Conservation (phyloP, 495 filamentous ascomycete genomes). For the Oidiodendron maius region DNA sequence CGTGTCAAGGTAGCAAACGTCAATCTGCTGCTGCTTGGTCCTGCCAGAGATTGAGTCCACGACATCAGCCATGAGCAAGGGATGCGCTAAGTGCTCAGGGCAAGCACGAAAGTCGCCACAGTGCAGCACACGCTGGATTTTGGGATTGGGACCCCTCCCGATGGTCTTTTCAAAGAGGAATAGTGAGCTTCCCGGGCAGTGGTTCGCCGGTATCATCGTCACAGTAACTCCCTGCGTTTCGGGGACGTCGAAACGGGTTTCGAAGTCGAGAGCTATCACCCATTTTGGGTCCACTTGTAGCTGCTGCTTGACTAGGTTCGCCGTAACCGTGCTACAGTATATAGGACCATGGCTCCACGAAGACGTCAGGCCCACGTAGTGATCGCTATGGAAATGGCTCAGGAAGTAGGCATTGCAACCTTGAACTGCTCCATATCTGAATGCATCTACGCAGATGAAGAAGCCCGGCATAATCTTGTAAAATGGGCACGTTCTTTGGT, state of each 20-base stretch:
- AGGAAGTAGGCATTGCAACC: constrained; percentile 94
- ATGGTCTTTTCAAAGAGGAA: constrained; percentile 84
- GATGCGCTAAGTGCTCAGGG: constrained; percentile 78
- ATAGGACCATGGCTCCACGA: constrained; percentile 93
- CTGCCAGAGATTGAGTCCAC: constrained; percentile 62
- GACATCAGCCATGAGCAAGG: constrained; percentile 68
- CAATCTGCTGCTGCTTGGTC: constrained; percentile 75
- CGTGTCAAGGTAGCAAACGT: constrained; percentile 94
- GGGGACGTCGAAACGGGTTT: constrained; percentile 72
- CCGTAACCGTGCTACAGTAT: constrained; percentile 91
- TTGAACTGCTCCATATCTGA: constrained; percentile 89
- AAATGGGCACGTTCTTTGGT: constrained; percentile 88
- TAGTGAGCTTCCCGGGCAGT: constrained; percentile 90
- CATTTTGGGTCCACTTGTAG: constrained; percentile 81
- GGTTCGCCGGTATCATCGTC: constrained; percentile 94
- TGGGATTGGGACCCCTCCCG: constrained; percentile 49
- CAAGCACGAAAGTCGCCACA: constrained; percentile 96
- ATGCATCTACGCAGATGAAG: constrained; percentile 91
- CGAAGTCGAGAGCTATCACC: constrained; percentile 81
- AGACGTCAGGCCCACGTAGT: constrained; percentile 86
- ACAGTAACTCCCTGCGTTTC: constrained; percentile 74
- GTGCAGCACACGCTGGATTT: constrained; percentile 75
- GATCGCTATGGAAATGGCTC: constrained; percentile 96
- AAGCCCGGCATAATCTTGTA: constrained; percentile 96
- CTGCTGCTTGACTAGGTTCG: constrained; percentile 79